Evolutionary conservation across 192 early-diverging fungal genomes (phyloP).

Genomic region (Powellomyces hirtus): DNA sequence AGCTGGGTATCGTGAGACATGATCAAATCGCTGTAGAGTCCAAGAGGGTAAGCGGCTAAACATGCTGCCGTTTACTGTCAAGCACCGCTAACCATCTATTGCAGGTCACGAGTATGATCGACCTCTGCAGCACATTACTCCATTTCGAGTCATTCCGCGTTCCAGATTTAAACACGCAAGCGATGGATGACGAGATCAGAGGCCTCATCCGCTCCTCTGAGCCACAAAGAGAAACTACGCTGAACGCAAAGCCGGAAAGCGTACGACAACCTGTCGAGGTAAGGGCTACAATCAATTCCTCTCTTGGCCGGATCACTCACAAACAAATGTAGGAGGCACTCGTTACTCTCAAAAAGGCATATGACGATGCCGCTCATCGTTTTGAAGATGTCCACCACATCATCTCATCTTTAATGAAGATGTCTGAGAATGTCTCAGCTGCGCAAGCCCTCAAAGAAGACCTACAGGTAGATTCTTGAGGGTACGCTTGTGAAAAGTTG

Average conservation of each 20-base stretch:
- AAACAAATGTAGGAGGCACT: too few species aligned
- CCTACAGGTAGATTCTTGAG: not conserved
- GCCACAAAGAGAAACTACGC: not conserved
- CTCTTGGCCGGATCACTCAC: too few species aligned
- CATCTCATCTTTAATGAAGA: not conserved
- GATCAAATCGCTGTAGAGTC: not conserved
- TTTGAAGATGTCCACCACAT: slow-evolving; percentile 3
- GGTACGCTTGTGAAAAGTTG: too few species aligned
- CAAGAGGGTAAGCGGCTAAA: not conserved
- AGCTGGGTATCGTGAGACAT: not conserved
- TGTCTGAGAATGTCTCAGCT: not conserved
- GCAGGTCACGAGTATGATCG: slow-evolving; percentile 11
- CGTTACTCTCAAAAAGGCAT: too few species aligned
- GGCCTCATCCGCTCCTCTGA: not conserved
- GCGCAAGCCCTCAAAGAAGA: not conserved
- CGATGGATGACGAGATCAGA: slow-evolving; percentile 9
- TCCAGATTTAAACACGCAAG: not conserved
- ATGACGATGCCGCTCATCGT: not conserved
- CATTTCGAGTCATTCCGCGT: slow-evolving; percentile 29
- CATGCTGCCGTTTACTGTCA: too few species aligned
- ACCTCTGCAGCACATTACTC: slow-evolving; percentile 11
- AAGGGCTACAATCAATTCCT: too few species aligned
- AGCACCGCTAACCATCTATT: too few species aligned
- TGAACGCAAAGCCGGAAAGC: not conserved
- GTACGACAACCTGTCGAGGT: not conserved